Percentiles rank a stretch among this genome's conserved stretches.
These are phyloP conservation scores for Myxozyma kluyveri DNA, from an alignment of 805 yeast species.

Conservation along the genomic window DNA sequence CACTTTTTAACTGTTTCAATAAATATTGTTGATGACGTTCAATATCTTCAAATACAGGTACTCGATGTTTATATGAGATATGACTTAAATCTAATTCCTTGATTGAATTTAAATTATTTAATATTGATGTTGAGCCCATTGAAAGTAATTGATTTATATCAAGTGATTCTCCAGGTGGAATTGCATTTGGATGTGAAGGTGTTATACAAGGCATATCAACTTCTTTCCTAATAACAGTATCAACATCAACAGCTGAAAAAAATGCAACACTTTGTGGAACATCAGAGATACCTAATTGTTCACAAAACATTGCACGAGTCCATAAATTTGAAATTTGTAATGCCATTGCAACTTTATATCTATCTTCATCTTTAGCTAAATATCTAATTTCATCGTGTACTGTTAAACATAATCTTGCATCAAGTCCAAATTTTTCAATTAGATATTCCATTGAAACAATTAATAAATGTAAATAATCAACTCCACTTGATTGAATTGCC, in stretches of 20 bases:
- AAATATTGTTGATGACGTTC: conserved; percentile 14
- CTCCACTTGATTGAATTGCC: conserved; percentile 98
- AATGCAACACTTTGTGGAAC: conserved; percentile 95
- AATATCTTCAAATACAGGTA: conserved; percentile 26
- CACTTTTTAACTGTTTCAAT: conserved; percentile 8
- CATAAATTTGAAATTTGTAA: conserved; percentile 87
- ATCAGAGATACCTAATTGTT: conserved; percentile 82
- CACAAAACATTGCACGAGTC: conserved; percentile 95
- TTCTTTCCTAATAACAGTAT: conserved; percentile 82
- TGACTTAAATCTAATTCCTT: conserved; percentile 7
- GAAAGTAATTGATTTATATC: conserved; percentile 46
- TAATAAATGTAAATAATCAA: conserved; percentile 85
- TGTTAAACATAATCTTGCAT: conserved; percentile 77
- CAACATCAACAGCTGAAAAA: conserved; percentile 91
- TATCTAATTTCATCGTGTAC: conserved; percentile 95
- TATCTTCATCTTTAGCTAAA: conserved; percentile 68
- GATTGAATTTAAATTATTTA: conserved; percentile 7
- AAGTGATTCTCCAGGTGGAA: conserved; percentile 76
- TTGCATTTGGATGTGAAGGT: conserved; percentile 71
- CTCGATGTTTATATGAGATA: conserved; percentile 12
- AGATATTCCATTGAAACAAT: conserved; percentile 86
- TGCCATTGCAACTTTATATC: conserved; percentile 73
- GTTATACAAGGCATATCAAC: conserved; percentile 90
- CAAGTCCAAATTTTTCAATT: conserved; percentile 56
- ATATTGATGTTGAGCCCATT: not conserved